Evolutionary conservation across 2,329 filamentous ascomycete genomes (phyloP).

Genomic region (Coniochaeta prunicola): DNA sequence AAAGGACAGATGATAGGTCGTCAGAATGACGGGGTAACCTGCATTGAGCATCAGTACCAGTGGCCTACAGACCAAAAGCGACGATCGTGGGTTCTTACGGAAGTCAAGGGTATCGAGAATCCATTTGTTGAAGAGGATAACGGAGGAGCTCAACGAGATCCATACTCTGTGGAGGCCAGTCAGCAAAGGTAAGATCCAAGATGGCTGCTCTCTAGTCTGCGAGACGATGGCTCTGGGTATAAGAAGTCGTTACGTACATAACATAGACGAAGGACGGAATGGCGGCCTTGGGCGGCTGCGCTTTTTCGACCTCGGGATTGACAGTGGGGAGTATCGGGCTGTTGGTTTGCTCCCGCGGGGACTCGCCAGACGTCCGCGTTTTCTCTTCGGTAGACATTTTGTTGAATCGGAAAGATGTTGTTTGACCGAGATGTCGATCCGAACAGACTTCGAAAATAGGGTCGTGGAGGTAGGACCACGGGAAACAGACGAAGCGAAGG

Average conservation of each 20-base stretch:
- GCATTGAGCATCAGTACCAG: slow-evolving; percentile 18
- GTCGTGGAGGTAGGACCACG: background rate
- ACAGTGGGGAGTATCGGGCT: slow-evolving; percentile 67
- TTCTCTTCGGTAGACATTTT: slow-evolving; percentile 70
- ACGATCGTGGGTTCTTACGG: slow-evolving; percentile 44
- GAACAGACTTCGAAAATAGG: background rate
- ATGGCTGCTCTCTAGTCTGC: background rate
- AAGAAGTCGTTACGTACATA: slow-evolving; percentile 37
- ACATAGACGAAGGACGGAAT: slow-evolving; percentile 87
- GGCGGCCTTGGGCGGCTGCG: slow-evolving; percentile 53
- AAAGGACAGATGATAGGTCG: slow-evolving; percentile 92
- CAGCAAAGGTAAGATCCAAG: background rate
- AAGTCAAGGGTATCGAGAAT: slow-evolving; percentile 82
- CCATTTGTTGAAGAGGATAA: slow-evolving; percentile 99
- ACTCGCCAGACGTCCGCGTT: slow-evolving; percentile 73
- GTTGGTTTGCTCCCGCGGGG: slow-evolving; percentile 48
- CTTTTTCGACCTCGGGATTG: slow-evolving; percentile 69
- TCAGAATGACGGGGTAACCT: slow-evolving; percentile 75
- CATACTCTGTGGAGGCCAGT: slow-evolving; percentile 54
- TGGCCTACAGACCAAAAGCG: background rate
- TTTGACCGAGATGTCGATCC: slow-evolving; percentile 2
- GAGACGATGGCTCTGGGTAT: background rate
- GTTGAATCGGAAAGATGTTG: slow-evolving; percentile 4
- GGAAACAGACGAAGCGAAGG: background rate
- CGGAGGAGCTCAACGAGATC: slow-evolving; percentile 87